A percentile compares a stretch with the other conserved stretches of the same genome.
These are phyloP conservation scores for Hypomontagnella monticulosa DNA, from an alignment of 495 filamentous ascomycete genomes.

Conservation along the genomic window DNA sequence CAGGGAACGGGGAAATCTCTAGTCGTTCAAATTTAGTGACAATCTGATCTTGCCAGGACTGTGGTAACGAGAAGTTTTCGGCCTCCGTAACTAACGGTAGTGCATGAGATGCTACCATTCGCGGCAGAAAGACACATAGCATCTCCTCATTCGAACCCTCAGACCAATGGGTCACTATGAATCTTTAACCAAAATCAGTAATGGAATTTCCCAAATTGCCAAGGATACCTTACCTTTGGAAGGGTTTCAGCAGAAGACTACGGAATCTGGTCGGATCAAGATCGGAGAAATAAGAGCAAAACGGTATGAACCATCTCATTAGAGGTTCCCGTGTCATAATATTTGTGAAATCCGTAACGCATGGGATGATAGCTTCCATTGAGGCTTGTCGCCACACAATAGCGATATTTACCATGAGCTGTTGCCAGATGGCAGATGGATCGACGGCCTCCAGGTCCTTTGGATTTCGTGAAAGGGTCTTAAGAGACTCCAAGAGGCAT, in stretches of 20 bases:
- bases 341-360: conserved; percentile 68
- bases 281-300: conserved; percentile 81
- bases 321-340: conserved; percentile 69
- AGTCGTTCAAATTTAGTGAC: conserved; percentile 68
- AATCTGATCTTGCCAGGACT: conserved; percentile 75
- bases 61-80: conserved; percentile 68
- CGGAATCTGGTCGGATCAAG: conserved; percentile 79
- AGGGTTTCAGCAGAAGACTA: conserved; percentile 77
- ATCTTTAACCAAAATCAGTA: conserved; percentile 58
- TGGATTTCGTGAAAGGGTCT: conserved; percentile 49
- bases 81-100: conserved; percentile 57
- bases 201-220: background rate
- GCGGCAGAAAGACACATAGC: conserved; percentile 74
- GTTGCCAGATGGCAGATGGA: conserved; percentile 61
- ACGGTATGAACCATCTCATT: conserved; percentile 77
- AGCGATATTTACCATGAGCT: conserved; percentile 67
- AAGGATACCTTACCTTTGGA: conserved; percentile 72
- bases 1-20: conserved; percentile 64
- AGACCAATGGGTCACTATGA: conserved; percentile 76
- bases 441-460: conserved; percentile 52
- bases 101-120: conserved; percentile 66
- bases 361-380: conserved; percentile 79
- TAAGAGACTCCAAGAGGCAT: conserved; percentile 64
- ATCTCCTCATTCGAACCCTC: conserved; percentile 68
- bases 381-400: conserved; percentile 79